Evolutionary conservation across 176 grass and related monocot genomes (phyloP), one percentile per base, ranked within the genome.

Genomic region (Bothriochloa decipiens): DNA sequence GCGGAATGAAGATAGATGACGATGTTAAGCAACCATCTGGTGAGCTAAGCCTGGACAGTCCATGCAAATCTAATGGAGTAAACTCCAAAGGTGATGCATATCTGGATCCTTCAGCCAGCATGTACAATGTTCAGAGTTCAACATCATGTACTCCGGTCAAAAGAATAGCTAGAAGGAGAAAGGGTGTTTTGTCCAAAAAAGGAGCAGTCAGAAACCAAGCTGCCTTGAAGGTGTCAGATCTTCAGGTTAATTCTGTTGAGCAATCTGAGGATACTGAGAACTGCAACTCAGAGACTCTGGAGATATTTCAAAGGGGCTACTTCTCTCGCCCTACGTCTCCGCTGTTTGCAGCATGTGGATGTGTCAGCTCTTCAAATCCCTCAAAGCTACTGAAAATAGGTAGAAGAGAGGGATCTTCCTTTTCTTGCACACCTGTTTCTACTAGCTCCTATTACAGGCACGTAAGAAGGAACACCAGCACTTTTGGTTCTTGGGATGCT

Each of bases 381-480:
- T 91, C 90, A 18, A 97, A 88, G 87, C 73, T 92, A 68, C 80
- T 94, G 29, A 91, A 88, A 87, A 83, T 45, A 6, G 79, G 82
- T 32, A 82, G 81, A 89, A 91, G 72, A 84, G 92, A 97, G 27
- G 88, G 74, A 22, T 94, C 92, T 55, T 91, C 94, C 73, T 85
- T 93, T 84, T 97, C 92, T 83, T 94, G 86, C 81, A 97, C 92
- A 47, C 95, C 95, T 87, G 78, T 83, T 61, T 97, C 95, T 53
- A 89, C 92, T 70, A 92, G 90, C 74, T 92, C 95, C 46, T 97
- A 91, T 90, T 92, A 92, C 63, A 90, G 70, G 43, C 82, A 78
- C 77, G 75, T 90, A n/a, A 86, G 82, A 75, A 80, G 35, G 22
- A 93, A 90, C 20, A 36, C 37, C 6, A 86, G 71, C 6, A 86